phyloP scores from a whole-genome alignment of 163 green algal genomes.

The Picocystis sp. region DNA sequence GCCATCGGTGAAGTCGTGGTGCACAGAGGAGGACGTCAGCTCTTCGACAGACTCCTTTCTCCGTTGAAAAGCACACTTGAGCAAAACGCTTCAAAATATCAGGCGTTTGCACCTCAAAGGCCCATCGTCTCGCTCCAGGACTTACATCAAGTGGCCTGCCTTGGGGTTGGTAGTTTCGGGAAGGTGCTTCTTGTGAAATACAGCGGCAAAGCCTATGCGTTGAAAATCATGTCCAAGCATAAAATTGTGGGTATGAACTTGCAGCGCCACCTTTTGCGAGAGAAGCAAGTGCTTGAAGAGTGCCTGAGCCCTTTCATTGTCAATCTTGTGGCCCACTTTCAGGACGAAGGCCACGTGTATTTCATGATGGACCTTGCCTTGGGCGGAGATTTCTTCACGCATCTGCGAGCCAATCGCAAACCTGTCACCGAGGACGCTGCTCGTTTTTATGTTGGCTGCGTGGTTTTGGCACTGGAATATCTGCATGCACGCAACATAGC shows the following conservation, averaged over 20 bases:
- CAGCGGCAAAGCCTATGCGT: conserved; percentile 36
- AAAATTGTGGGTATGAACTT: conserved; percentile 56
- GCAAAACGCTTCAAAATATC: conserved; percentile 25
- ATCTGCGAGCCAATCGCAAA: conserved; percentile 28
- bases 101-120: conserved; percentile 27
- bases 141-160: conserved; percentile 37
- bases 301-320: conserved; percentile 63
- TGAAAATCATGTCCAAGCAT: conserved; percentile 73
- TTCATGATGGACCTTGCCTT: conserved; percentile 76
- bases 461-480: conserved; percentile 85
- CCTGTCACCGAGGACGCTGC: conserved; percentile 35
- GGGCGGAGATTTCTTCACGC: conserved; percentile 81
- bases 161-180: conserved; percentile 74
- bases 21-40: conserved; percentile 49
- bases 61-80: conserved; percentile 29
- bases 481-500: conserved; percentile 83
- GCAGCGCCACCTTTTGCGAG: conserved; percentile 55
- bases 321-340: conserved; percentile 43
- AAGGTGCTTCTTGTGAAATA: conserved; percentile 46
- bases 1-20: conserved; percentile 31
- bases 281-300: conserved; percentile 44
- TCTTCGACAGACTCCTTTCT: conserved; percentile 42
- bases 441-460: conserved; percentile 74
- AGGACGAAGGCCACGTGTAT: conserved; percentile 61
- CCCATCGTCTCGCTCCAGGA: conserved; percentile 39